phyloP scores from a whole-genome alignment of 139 green algal species.

The Picocystis salinarum region DNA sequence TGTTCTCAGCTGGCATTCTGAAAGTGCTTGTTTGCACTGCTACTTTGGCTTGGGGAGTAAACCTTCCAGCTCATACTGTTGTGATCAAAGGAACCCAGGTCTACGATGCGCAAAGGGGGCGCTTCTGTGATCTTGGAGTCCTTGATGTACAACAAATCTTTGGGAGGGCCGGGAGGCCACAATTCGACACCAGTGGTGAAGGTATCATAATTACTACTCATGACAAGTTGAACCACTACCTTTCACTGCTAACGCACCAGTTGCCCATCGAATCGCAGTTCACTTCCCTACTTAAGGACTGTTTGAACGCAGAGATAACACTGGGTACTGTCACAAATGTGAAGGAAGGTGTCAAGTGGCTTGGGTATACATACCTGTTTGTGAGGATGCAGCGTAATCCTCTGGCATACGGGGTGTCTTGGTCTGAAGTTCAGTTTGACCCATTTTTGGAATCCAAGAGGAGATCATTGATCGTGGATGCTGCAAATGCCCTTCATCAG shows the following conservation, averaged over 20 bases:
- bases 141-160: constrained; percentile 99
- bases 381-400: constrained; percentile 80
- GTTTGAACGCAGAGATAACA: constrained; percentile 91
- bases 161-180: constrained; percentile 78
- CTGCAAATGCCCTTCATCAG: constrained; percentile 30
- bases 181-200: constrained; percentile 60
- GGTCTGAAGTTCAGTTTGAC: constrained; percentile 42
- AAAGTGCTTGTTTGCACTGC: constrained; percentile 91
- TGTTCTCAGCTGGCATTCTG: constrained; percentile 66
- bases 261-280: constrained; percentile 78
- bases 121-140: constrained; percentile 83
- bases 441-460: constrained; percentile 23
- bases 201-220: constrained; percentile 94
- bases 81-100: constrained; percentile 97
- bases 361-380: constrained; percentile 90
- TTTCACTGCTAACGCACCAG: constrained; percentile 78
- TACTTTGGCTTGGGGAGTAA: constrained; percentile 95
- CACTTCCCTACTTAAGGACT: constrained; percentile 51
- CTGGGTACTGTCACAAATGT: constrained; percentile 88
- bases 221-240: constrained; percentile 86
- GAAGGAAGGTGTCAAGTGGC: constrained; percentile 65
- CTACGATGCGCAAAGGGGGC: constrained; percentile 79
- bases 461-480: constrained; percentile 42
- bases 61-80: constrained; percentile 82
- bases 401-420: constrained; percentile 76